A percentile compares a stretch with the other conserved stretches of the same genome.
Conservation (phyloP, 148 eudicot species). For the Nepenthes mirabilis region DNA sequence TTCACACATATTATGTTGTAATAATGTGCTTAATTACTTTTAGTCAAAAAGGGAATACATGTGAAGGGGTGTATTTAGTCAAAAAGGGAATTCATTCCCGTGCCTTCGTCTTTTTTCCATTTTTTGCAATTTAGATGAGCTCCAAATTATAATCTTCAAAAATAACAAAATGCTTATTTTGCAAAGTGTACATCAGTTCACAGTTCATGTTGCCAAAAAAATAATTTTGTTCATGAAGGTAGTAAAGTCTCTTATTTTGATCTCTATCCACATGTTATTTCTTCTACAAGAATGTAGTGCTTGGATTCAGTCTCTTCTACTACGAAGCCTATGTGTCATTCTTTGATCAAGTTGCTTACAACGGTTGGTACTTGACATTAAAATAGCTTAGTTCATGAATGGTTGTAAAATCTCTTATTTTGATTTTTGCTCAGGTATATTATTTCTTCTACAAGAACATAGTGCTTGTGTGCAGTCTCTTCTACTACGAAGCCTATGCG, state of each 20-base stretch:
- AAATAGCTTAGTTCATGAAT: no score
- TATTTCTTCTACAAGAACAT: slow-evolving; percentile 70
- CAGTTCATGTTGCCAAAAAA: background rate
- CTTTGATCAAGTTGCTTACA: slow-evolving; percentile 43
- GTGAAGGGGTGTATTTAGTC: no score
- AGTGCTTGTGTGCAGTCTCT: slow-evolving; percentile 41
- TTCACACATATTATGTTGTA: no score
- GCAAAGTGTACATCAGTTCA: no score
- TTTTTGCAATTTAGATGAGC: no score
- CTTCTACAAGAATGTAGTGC: slow-evolving; percentile 60
- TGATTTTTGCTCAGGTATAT: slow-evolving; percentile 24
- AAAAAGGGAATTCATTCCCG: no score
- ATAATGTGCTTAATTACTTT: no score
- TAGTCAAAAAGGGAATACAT: no score
- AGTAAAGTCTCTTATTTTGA: background rate
- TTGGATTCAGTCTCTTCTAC: slow-evolving; percentile 49
- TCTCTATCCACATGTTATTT: slow-evolving; percentile 34
- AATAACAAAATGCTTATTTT: no score
- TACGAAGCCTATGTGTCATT: slow-evolving; percentile 48
- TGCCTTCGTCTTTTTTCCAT: no score
- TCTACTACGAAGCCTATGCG: slow-evolving; percentile 48
- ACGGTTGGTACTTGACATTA: slow-evolving; percentile 41
- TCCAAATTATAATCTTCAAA: no score
- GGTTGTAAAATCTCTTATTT: background rate
- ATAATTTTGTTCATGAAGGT: no score